Evolutionary conservation across 176 grass and related monocot species (phyloP).

Genomic region (Musa troglodytarum): DNA sequence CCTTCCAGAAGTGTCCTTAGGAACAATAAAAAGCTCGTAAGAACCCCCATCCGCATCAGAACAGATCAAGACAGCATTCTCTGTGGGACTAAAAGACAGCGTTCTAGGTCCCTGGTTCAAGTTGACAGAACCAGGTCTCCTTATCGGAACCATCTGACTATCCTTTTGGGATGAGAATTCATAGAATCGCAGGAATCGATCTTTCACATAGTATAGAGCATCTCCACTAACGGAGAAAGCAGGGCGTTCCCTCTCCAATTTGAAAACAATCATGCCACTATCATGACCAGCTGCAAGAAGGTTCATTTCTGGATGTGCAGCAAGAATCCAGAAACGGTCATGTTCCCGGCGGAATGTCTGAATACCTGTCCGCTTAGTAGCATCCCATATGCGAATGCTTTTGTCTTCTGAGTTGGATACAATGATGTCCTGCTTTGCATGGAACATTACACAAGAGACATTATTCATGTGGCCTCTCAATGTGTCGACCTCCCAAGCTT

Average conservation of each 20-base stretch:
- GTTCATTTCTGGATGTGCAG: constrained; percentile 88
- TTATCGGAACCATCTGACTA: constrained; percentile 55
- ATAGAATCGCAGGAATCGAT: constrained; percentile 59
- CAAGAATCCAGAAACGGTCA: constrained; percentile 96
- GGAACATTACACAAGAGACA: constrained; percentile 90
- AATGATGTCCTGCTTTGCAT: constrained; percentile 84
- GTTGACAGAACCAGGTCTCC: constrained; percentile 62
- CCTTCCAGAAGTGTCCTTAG: constrained; percentile 69
- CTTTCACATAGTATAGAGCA: constrained; percentile 81
- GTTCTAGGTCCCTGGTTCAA: constrained; percentile 81
- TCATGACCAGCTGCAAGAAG: constrained; percentile 97
- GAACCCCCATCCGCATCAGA: constrained; percentile 85
- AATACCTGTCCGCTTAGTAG: constrained; percentile 80
- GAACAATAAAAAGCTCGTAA: constrained; percentile 73
- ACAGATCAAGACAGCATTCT: constrained; percentile 85
- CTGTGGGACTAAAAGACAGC: constrained; percentile 77
- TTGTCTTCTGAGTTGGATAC: constrained; percentile 97
- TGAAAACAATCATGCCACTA: constrained; percentile 91
- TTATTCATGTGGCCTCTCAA: constrained; percentile 95
- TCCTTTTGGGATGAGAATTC: constrained; percentile 80
- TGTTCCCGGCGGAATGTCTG: constrained; percentile 83
- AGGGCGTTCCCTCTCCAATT: constrained; percentile 78
- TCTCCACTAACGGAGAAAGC: constrained; percentile 65
- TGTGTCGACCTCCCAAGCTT: constrained; percentile 96
- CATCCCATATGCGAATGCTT: constrained; percentile 92